phyloP scores from a whole-genome alignment of 2,329 filamentous ascomycete genomes.

The Colletotrichum incanum region DNA sequence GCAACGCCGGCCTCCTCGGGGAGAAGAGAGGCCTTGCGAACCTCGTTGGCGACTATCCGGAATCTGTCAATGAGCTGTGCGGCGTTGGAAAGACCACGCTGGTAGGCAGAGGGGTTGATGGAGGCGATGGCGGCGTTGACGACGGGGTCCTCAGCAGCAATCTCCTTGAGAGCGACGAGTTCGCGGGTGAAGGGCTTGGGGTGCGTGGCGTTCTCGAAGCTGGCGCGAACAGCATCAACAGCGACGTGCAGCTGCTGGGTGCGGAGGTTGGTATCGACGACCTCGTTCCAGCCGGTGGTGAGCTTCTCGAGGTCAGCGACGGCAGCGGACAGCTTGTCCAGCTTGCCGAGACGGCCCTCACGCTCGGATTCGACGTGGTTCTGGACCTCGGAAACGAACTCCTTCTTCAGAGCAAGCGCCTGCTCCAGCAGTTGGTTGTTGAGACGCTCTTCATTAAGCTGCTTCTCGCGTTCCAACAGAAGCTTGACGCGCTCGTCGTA shows the following conservation, averaged over 20 bases:
- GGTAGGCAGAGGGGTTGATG: slow-evolving; percentile 94
- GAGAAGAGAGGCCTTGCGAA: slow-evolving; percentile 92
- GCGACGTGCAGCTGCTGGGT: slow-evolving; percentile 98
- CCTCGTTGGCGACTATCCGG: slow-evolving; percentile 91
- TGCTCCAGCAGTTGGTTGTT: slow-evolving; percentile 92
- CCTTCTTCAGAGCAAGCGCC: slow-evolving; percentile 87
- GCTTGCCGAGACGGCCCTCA: slow-evolving; percentile 86
- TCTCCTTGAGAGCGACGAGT: slow-evolving; percentile 94
- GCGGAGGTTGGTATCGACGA: slow-evolving; percentile 90
- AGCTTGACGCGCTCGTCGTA: slow-evolving; percentile 87
- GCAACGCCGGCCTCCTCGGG: slow-evolving; percentile 96
- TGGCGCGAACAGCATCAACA: slow-evolving; percentile 91
- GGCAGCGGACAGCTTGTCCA: slow-evolving; percentile 83
- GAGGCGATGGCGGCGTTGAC: slow-evolving; percentile 96
- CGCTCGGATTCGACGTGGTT: slow-evolving; percentile 91
- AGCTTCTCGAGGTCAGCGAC: slow-evolving; percentile 90
- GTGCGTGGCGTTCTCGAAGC: slow-evolving; percentile 80
- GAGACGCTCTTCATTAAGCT: slow-evolving; percentile 86
- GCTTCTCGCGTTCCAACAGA: slow-evolving; percentile 83
- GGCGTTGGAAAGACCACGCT: slow-evolving; percentile 87
- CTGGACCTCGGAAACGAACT: slow-evolving; percentile 85
- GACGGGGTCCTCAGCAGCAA: slow-evolving; percentile 86
- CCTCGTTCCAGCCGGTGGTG: slow-evolving; percentile 89
- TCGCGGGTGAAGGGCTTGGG: slow-evolving; percentile 92
- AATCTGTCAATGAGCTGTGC: slow-evolving; percentile 95